phyloP scores from a whole-genome alignment of 768 basidiomycete genomes.

The Lactarius psammicola region DNA sequence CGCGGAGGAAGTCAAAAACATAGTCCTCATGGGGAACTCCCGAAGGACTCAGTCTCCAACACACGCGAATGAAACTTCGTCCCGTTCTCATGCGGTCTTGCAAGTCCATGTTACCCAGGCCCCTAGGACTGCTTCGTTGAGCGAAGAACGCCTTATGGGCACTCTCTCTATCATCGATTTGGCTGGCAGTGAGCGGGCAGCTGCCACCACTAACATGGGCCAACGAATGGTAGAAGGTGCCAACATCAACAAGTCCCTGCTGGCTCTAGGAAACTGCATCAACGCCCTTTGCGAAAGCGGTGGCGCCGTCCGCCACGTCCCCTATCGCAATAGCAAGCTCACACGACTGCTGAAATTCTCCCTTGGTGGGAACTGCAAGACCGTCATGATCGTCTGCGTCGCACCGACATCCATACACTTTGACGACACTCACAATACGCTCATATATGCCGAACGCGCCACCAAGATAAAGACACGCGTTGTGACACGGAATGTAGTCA shows the following conservation, averaged over 20 bases:
- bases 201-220: conserved; percentile 96
- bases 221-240: conserved; percentile 98
- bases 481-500: conserved; percentile 91
- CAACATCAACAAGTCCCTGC: conserved; percentile 98
- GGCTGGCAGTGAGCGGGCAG: conserved; percentile 95
- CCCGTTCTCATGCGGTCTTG: conserved; percentile 95
- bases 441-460: conserved; percentile 95
- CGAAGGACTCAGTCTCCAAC: conserved; percentile 92
- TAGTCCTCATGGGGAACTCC: conserved; percentile 85
- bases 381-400: conserved; percentile 98
- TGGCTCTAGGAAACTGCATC: conserved; percentile 97
- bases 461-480: conserved; percentile 99
- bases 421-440: conserved; percentile 98
- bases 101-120: conserved; percentile 91
- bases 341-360: conserved; percentile 97
- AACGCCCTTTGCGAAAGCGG: conserved; percentile 97
- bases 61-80: conserved; percentile 94
- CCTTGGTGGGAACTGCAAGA: conserved; percentile 97
- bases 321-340: conserved; percentile 97
- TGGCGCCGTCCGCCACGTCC: conserved; percentile 83
- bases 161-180: conserved; percentile 98
- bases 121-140: conserved; percentile 80
- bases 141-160: conserved; percentile 79
- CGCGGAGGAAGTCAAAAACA: conserved; percentile 92
- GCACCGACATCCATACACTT: conserved; percentile 95